Percentiles rank a stretch among this genome's conserved stretches.
Evolutionary conservation across 75 land plant genomes (phyloP).

Genomic region (Selaginella moellendorffii): DNA sequence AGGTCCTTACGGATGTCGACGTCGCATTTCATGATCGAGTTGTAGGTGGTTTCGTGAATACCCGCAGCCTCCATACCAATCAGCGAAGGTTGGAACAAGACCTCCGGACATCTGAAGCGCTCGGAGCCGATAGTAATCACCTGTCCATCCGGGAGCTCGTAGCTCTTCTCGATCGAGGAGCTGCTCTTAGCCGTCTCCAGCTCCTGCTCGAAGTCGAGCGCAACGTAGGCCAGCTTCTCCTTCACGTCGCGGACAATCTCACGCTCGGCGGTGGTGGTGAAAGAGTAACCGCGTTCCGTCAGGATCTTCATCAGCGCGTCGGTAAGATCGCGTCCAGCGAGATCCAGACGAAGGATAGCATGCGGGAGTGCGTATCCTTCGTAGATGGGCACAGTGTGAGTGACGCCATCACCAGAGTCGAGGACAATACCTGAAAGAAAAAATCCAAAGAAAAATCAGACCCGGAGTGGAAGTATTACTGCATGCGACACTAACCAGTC

Average conservation of each 20-base stretch:
- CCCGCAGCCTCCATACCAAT: conserved; percentile 42
- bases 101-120: conserved; percentile 51
- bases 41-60: conserved; percentile 33
- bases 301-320: conserved; percentile 60
- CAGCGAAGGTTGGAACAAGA: conserved; percentile 48
- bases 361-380: conserved; percentile 51
- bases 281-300: conserved; percentile 54
- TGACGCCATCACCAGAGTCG: conserved; percentile 42
- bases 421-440: conserved; percentile 26
- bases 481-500: conserved; percentile 26
- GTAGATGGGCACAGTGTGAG: conserved; percentile 39
- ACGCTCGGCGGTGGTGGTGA: conserved; percentile 65
- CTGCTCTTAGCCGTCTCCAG: not conserved
- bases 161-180: not conserved
- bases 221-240: conserved; percentile 59
- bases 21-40: conserved; percentile 54
- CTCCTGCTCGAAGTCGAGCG: conserved; percentile 37
- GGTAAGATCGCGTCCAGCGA: conserved; percentile 56
- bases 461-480: too few relatives aligned
- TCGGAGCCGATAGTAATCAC: conserved; percentile 56
- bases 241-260: conserved; percentile 64
- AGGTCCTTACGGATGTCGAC: conserved; percentile 47
- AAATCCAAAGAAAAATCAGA: too few relatives aligned
- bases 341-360: conserved; percentile 47
- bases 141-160: not conserved